Base-by-base conservation (phyloP, 306 rosid species). In the Ziziphus jujuba region DNA sequence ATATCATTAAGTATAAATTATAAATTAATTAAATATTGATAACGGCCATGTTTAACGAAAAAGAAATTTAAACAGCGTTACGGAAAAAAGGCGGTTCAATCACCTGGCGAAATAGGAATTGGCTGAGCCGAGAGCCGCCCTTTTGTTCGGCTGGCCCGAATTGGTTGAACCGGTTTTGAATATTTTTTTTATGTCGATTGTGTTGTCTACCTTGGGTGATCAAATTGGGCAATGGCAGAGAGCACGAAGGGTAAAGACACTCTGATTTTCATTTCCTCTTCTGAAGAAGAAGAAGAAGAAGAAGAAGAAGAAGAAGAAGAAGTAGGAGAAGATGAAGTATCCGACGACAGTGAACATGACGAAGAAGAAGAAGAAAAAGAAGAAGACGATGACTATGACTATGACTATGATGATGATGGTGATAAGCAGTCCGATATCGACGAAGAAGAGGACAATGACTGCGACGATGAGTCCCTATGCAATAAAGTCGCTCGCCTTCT, bases 401-500 rank as follows among this genome's bases (percentile, higher is more conserved):
- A 31, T 22, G 65, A n/a, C n/a, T n/a, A n/a, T n/a, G n/a, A n/a
- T n/a, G n/a, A n/a, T n/a, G n/a, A n/a, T n/a, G n/a, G n/a, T n/a
- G n/a, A n/a, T n/a, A n/a, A n/a, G n/a, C n/a, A 63, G 0, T 48
- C 19, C 5, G 80, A 73, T 20, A 44, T 58, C 5, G 69, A 72
- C 12, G 66, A 65, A 8, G 35, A 50, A 9, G 84, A 65, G 5
- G 75, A 48, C 15, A 53, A 19, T 34, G 59, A 54, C 19, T 73
- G 6, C 23, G 81, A 74, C 38, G 82, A 75, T 4, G 82, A 70
- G 20, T 81, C 86, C 15, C 82, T 78, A 69, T 72, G 77, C 74
- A 20, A 78, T 50, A 84, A 79, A 74, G 82, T 80, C 14, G 47
- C 80, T 17, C 61, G 80, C 19, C 78, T 66, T 59, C 84, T 87